Percentiles rank a stretch among this genome's conserved stretches.
phyloP scores from a whole-genome alignment of 2,329 filamentous ascomycete species.

The Lachnellula cervina region DNA sequence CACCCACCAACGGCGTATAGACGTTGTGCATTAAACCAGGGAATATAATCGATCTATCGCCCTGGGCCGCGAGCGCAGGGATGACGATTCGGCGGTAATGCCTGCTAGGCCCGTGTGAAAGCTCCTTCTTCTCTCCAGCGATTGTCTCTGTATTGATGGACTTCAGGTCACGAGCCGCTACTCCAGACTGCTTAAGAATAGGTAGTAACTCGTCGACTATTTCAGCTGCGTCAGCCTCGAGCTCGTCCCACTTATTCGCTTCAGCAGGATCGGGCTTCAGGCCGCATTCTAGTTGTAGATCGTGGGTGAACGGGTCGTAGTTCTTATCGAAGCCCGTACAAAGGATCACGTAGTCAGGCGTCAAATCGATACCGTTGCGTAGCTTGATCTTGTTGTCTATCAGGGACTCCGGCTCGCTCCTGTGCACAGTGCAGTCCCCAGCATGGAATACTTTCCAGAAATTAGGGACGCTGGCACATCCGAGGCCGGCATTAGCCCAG shows the following conservation, averaged over 20 bases:
- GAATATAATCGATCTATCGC: constrained; percentile 31
- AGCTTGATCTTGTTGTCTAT: background rate
- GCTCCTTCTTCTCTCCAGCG: background rate
- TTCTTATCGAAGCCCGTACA: background rate
- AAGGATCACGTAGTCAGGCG: background rate
- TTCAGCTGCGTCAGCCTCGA: background rate
- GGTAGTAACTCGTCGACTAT: background rate
- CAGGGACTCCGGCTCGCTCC: constrained; percentile 19
- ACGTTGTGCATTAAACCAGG: constrained; percentile 30
- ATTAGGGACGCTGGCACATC: constrained; percentile 30
- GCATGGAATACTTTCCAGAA: constrained; percentile 33
- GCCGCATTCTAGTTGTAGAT: background rate
- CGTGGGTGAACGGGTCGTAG: background rate
- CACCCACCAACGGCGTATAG: constrained; percentile 28
- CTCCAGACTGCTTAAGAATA: background rate
- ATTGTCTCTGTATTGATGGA: background rate
- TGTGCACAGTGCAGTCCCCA: constrained; percentile 27
- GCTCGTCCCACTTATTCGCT: background rate
- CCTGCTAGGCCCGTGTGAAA: background rate
- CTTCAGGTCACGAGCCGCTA: background rate
- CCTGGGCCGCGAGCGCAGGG: constrained; percentile 21
- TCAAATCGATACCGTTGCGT: background rate
- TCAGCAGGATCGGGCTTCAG: background rate
- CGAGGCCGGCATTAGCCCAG: constrained; percentile 33
- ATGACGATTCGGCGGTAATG: constrained; percentile 26